Percentiles rank a stretch among this genome's conserved stretches.
These are phyloP conservation scores for Colletotrichum chrysophilum DNA, from an alignment of 2,329 filamentous ascomycete species.

Conservation along the genomic window DNA sequence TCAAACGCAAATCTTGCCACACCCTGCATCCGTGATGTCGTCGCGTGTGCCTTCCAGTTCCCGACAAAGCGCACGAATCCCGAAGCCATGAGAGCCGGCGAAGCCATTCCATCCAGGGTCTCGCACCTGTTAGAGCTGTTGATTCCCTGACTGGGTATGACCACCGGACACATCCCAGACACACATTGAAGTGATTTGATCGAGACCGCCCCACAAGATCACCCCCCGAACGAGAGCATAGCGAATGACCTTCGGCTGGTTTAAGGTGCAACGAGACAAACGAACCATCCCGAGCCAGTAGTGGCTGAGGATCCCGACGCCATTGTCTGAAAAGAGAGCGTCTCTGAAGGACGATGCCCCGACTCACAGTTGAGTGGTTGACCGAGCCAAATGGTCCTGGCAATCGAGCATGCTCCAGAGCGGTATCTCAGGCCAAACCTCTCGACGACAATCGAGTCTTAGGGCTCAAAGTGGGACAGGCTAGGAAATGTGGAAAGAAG, in stretches of 20 bases:
- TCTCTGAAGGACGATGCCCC: background rate
- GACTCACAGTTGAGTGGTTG: background rate
- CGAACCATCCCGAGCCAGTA: background rate
- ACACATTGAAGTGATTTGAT: background rate
- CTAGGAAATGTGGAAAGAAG: background rate
- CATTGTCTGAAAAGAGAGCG: background rate
- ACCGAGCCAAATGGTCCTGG: background rate
- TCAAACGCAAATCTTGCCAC: background rate
- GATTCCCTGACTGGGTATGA: background rate
- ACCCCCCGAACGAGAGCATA: background rate
- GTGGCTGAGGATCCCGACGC: background rate
- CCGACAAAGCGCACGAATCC: background rate
- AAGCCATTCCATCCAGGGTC: background rate
- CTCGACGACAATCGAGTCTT: background rate
- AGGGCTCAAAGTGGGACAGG: background rate
- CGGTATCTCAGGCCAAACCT: background rate
- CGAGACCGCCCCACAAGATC: background rate
- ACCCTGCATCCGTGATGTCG: constrained; percentile 1
- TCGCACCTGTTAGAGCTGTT: background rate
- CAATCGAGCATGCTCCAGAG: background rate
- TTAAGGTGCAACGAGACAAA: background rate
- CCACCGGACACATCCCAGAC: background rate
- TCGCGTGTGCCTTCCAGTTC: background rate
- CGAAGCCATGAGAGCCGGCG: background rate
- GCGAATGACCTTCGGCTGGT: background rate